Evolutionary conservation across 768 basidiomycete genomes (phyloP), one percentile per base, ranked within the genome.

Genomic region (Tylopilus felleus): DNA sequence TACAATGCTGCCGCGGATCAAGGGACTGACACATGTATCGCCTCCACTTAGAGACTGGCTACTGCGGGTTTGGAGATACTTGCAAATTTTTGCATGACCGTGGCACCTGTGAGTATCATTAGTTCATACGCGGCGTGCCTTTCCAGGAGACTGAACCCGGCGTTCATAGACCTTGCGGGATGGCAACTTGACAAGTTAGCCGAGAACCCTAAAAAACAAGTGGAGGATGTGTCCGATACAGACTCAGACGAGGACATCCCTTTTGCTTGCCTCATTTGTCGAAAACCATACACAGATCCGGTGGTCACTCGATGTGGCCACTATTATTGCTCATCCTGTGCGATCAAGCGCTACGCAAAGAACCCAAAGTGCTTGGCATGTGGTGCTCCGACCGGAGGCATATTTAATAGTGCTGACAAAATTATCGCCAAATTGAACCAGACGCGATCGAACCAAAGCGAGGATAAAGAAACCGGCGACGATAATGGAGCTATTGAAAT

Each of bases 81-180:
- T 99, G 97, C 74, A 98, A 98, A 79, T 98, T 98, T 77, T 79
- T 98, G 68, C 97, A 98, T 73, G 97, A 98, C 72, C 86, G 96
- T 65, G 95, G 96, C 53, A 93, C 91, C 33, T 93, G 90, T 91
- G 64, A 69, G 89, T 84, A 51, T 43, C 16, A 29, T 47, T 38
- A 5, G 22, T 38, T 19, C 17, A 19, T 8, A 21, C 1, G 13
- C 29, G 49, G 52, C 29, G 22, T 31, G 36, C 43, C 35, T 53
- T 44, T 45, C n/a, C 42, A 58, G 19, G 19, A 22, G 43, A 27
- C 56, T 61, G 47, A 60, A 35, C 53, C 28, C 39, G 58, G 40
- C 23, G 31, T 51, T 58, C 52, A 53, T 59, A 93, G 90, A 99
- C 74, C 82, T 98, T n/a, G 87, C 88, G 5, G 97, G 97, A 40